Evolutionary conservation across 495 filamentous ascomycete genomes (phyloP), one percentile per base, ranked within the genome.

Genomic region (Neurospora sp.): DNA sequence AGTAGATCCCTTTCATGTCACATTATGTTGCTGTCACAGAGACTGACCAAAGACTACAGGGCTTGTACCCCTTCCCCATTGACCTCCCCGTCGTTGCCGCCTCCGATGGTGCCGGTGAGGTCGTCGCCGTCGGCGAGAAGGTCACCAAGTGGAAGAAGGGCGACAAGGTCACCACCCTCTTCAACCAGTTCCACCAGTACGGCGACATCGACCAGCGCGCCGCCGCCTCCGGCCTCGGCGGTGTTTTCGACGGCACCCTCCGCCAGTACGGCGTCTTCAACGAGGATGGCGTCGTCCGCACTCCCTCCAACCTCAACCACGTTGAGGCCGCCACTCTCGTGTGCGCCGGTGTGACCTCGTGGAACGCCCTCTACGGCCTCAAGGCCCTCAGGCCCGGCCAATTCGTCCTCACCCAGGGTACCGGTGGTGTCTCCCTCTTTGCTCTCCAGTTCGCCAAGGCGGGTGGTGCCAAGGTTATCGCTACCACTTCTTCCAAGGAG

Each of bases 371-470:
- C 5, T 96, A 92, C 73, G 93, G 92, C 0, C 73, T 94, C 42
- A 89, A 85, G 79, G 77, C 81, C 1, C 74, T 96, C 71, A 88
- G 86, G 79, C 88, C 90, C 0, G 93, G 93, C 1, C 84, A 95
- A 70, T 84, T 80, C 4, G 91, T 97, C 2, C 80, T 97, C 27
- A 91, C 91, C 4, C 91, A 94, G 77, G 93, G 93, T 38, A 94
- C 92, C 6, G 93, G 93, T 3, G 93, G 93, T 73, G 93, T 97
- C 12, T 90, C 88, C 73, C 86, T 94, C 12, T 95, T 96, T 76
- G 91, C 85, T 18, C 74, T 95, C 70, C 27, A 94, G 87, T 95
- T 96, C 75, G 93, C 93, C 65, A 95, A 93, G 81, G 92, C 92
- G 0, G 91, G 91, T 12, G 93, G 93, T 46, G 93, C 93, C 5